These are phyloP conservation scores for Zygoascus flipseniorum DNA, from an alignment of 805 yeast genomes.

Conservation along the genomic window DNA sequence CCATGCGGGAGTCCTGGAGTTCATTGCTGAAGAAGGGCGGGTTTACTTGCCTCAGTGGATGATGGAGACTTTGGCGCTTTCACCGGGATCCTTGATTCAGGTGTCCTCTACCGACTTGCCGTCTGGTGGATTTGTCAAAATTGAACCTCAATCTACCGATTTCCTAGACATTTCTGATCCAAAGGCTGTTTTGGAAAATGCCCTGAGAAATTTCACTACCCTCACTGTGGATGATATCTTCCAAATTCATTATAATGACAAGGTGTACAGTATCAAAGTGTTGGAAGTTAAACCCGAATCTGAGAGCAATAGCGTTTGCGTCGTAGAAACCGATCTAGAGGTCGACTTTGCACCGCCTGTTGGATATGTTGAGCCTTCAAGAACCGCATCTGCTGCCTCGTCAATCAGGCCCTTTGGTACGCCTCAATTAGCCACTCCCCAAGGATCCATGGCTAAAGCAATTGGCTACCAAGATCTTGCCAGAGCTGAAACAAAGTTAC, in stretches of 20 bases:
- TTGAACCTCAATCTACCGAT: constrained; percentile 92
- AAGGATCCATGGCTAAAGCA: constrained; percentile 54
- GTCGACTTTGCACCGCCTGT: constrained; percentile 99
- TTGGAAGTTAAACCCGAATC: constrained; percentile 80
- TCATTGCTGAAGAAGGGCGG: constrained; percentile 95
- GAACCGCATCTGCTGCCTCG: constrained; percentile 17
- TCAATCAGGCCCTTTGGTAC: constrained; percentile 8
- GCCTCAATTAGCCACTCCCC: constrained; percentile 14
- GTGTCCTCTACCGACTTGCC: constrained; percentile 69
- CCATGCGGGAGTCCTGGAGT: constrained; percentile 92
- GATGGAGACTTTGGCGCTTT: constrained; percentile 64
- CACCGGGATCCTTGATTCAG: constrained; percentile 75
- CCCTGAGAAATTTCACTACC: constrained; percentile 81
- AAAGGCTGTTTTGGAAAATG: constrained; percentile 91
- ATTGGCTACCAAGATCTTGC: constrained; percentile 58
- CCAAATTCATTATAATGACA: constrained; percentile 75
- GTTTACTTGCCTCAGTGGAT: constrained; percentile 95
- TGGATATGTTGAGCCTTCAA: constrained; percentile 87
- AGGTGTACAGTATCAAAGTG: constrained; percentile 69
- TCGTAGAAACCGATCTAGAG: constrained; percentile 91
- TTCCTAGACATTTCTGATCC: constrained; percentile 93
- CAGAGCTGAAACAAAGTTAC: constrained; percentile 30
- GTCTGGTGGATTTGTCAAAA: constrained; percentile 78
- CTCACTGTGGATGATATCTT: constrained; percentile 77
- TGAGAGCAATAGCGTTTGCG: constrained; percentile 65